phyloP scores from a whole-genome alignment of 2,329 filamentous ascomycete genomes.

The Pseudogymnoascus sp. region DNA sequence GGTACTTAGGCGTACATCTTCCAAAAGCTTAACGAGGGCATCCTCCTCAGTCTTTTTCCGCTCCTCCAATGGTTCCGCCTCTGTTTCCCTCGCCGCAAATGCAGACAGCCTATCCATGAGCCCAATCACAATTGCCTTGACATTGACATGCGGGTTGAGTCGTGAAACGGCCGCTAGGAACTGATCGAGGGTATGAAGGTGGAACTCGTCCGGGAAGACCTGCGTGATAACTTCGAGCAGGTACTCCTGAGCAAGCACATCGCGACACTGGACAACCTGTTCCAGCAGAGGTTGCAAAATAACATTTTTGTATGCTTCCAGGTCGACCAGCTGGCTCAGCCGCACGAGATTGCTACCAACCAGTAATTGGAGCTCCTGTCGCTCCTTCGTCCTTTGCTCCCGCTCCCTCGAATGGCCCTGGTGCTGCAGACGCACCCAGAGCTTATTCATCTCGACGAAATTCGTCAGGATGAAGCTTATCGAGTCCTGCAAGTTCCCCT shows the following conservation, averaged over 20 bases:
- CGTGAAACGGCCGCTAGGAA: constrained; percentile 88
- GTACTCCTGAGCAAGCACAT: constrained; percentile 96
- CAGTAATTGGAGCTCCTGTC: constrained; percentile 88
- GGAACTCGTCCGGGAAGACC: constrained; percentile 97
- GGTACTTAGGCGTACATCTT: constrained; percentile 66
- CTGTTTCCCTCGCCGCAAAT: constrained; percentile 84
- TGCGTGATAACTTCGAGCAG: constrained; percentile 96
- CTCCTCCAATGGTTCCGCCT: constrained; percentile 61
- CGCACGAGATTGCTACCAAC: constrained; percentile 95
- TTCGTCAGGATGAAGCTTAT: constrained; percentile 98
- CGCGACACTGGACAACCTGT: constrained; percentile 94
- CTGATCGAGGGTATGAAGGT: constrained; percentile 92
- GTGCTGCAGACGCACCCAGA: constrained; percentile 96
- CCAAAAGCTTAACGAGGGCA: constrained; percentile 67
- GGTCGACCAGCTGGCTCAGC: constrained; percentile 87
- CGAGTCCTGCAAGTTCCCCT: constrained; percentile 92
- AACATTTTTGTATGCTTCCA: constrained; percentile 85
- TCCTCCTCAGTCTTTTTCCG: constrained; percentile 75
- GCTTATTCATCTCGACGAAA: constrained; percentile 99
- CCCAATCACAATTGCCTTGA: constrained; percentile 96
- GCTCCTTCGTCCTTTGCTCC: constrained; percentile 86
- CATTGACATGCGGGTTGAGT: constrained; percentile 91
- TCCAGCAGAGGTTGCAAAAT: constrained; percentile 86
- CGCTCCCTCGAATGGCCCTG: constrained; percentile 94
- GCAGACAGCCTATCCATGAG: constrained; percentile 94